Percentiles rank a stretch among this genome's conserved stretches.
Conservation (phyloP, 2,329 filamentous ascomycete genomes). For the Cladophialophora exuberans region DNA sequence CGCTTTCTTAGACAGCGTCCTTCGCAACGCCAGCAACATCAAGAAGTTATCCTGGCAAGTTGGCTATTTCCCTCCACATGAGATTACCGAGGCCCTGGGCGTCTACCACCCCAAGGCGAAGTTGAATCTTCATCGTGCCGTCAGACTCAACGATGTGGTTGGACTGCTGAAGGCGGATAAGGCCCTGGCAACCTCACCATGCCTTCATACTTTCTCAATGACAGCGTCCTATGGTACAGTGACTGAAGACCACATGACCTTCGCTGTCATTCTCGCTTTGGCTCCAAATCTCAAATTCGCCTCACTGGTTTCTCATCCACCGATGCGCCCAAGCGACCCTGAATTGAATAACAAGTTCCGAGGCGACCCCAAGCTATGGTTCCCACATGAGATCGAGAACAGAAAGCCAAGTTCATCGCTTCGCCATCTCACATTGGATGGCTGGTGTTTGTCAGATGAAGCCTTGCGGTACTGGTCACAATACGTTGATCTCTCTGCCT, state of each 20-base stretch:
- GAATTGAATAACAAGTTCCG: neutral
- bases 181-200: neutral
- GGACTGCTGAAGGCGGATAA: neutral
- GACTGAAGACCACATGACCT: conserved; percentile 6
- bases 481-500: conserved; percentile 15
- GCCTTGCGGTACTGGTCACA: conserved; percentile 21
- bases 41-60: conserved; percentile 22
- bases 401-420: conserved; percentile 17
- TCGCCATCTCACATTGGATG: conserved; percentile 25
- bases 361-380: conserved; percentile 1
- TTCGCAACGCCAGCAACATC: conserved; percentile 19
- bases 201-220: conserved; percentile 12
- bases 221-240: neutral
- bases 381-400: neutral
- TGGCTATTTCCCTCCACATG: neutral
- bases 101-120: conserved; percentile 23
- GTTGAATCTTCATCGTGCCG: conserved; percentile 14
- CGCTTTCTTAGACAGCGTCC: conserved; percentile 7
- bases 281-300: conserved; percentile 23
- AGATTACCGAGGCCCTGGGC: conserved; percentile 16
- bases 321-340: neutral
- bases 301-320: conserved; percentile 2
- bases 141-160: neutral
- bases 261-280: conserved; percentile 14
- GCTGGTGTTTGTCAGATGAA: conserved; percentile 18